Evolutionary conservation across 768 basidiomycete genomes (phyloP).

Genomic region (Nidularia pulvinata): DNA sequence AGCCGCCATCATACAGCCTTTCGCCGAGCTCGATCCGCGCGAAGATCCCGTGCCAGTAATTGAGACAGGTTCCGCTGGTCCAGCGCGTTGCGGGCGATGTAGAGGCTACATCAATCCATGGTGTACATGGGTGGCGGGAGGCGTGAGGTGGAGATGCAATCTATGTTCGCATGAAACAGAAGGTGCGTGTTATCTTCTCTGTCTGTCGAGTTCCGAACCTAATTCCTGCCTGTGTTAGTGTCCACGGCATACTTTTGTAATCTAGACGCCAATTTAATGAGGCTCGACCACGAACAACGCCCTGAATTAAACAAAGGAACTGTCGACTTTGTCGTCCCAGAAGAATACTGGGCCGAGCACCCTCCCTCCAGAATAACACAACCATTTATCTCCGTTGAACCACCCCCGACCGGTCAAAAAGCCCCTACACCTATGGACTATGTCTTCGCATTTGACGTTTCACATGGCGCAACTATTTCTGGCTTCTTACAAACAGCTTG

Average conservation of each 20-base stretch:
- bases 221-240: slow-evolving; percentile 43
- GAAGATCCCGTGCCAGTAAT: slow-evolving; percentile 85
- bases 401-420: slow-evolving; percentile 43
- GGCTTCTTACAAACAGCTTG: slow-evolving; percentile 76
- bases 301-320: slow-evolving; percentile 92
- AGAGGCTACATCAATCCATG: slow-evolving; percentile 94
- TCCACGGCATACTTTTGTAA: slow-evolving; percentile 81
- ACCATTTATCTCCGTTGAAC: slow-evolving; percentile 52
- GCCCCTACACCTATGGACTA: slow-evolving; percentile 68
- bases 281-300: slow-evolving; percentile 79
- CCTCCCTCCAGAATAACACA: slow-evolving; percentile 53
- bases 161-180: slow-evolving; percentile 82
- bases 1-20: slow-evolving; percentile 86
- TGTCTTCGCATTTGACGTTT: slow-evolving; percentile 90
- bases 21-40: slow-evolving; percentile 75
- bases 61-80: slow-evolving; percentile 69
- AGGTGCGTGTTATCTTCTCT: slow-evolving; percentile 49
- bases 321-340: slow-evolving; percentile 83
- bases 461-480: slow-evolving; percentile 59
- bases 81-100: slow-evolving; percentile 83
- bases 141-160: slow-evolving; percentile 91
- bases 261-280: slow-evolving; percentile 73
- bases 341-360: slow-evolving; percentile 85
- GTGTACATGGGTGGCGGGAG: slow-evolving; percentile 84
- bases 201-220: slow-evolving; percentile 5